Evolutionary conservation across 495 filamentous ascomycete genomes (phyloP), one percentile per base, ranked within the genome.

Genomic region (Cenococcum geophilum): DNA sequence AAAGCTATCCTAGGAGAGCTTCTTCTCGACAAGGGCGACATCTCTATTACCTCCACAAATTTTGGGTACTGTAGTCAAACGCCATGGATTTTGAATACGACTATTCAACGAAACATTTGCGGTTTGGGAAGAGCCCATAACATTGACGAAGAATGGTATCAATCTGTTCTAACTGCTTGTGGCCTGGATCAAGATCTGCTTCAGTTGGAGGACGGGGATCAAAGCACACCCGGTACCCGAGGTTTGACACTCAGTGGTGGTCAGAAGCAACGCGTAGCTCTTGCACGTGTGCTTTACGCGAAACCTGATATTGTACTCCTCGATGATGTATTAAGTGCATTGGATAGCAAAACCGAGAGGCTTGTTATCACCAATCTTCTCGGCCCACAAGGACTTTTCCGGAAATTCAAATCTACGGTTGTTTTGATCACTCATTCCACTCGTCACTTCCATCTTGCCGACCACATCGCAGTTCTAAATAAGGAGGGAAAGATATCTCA

Each of bases 261-360:
- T n/a, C 68, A 70, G 43, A 68, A 63, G 20, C 60, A 64, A 23
- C 48, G 68, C 11, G 49, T 70, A 58, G 75, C 74, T 16, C 55
- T 77, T n/a, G 75, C 75, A 1, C 61, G 74, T 52, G 72, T 72
- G 2, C 43, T 64, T 22, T 34, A 75, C 22, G 66, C 73, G 4
- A 73, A 76, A 53, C 65, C 73, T 8, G 68, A 70, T 16, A 68
- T 76, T 53, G 60, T 76, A 4, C 62, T 76, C 1, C 63, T 76
- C 22, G 74, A 76, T 55, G 74, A 76, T 57, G 68, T 65, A 4
- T 75, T 72, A 5, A 76, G 72, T 55, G 74, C 74, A 4, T 50
- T 76, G 36, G 74, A 76, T 52, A 52, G 21, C 20, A 52, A 23
- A 14, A 52, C 49, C 21, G 49, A 52, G 8, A 23, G 21, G 20